Base-by-base conservation (phyloP, 495 filamentous ascomycete species). In the Rhypophila decipiens region DNA sequence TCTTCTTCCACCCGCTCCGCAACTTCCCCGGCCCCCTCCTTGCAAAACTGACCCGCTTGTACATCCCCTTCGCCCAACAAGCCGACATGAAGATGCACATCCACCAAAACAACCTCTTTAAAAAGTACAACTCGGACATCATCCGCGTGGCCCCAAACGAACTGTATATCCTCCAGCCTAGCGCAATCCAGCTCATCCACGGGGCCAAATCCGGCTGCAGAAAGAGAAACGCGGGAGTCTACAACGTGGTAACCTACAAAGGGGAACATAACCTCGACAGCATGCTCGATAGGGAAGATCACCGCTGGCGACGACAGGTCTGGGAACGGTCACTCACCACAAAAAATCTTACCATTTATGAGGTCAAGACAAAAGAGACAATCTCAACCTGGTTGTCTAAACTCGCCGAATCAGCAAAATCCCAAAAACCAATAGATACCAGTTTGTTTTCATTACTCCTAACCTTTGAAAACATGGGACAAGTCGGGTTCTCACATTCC, bases 351-450 rank as follows among this genome's bases (percentile, higher is more conserved):
- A 78, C 83, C 52, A 77, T 82, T 64, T 81, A 84, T 59, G 84
- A 88, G 64, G 79, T 77, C 57, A 84, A 83, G 66, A 79, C 83
- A 46, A 75, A 82, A 54, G 86, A 86, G 69, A 79, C 86, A 50
- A 82, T 85, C 63, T 84, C 86, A 69, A 85, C 80, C 72, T 86
- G 52, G 53, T 24, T 59, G 2, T 18, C 17, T 10, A 51, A 56
- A 27, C n/a, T 59, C 5, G 44, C 19, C 1, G n/a, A n/a, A n/a
- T n/a, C n/a, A n/a, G 15, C 50, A 4, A 1, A 43, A 0, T 5
- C 39, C 11, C 47, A 50, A 2, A 35, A 34, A n/a, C 43, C 47
- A 4, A 39, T 59, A 22, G 34, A 59, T 13, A 53, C 53, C 2
- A 49, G 52, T 7, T 31, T 59, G n/a, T 56, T 53, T n/a, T 48